Percentiles rank a stretch among this genome's conserved stretches.
These are phyloP conservation scores for Porcisia deanei DNA, from an alignment of 208 protist genomes.

Conservation along the genomic window DNA sequence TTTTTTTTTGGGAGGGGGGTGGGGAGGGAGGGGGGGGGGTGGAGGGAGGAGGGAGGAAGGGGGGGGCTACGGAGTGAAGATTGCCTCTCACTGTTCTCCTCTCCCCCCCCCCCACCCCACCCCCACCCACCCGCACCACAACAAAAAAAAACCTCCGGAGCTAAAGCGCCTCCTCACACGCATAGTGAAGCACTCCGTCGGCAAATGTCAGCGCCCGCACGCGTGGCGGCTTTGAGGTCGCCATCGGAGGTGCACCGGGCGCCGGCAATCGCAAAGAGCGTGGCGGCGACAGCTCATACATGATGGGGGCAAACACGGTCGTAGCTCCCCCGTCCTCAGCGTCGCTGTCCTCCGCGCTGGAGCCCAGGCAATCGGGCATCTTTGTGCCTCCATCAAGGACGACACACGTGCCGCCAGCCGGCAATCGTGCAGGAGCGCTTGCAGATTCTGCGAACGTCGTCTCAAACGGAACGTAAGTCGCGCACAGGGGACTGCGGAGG, in stretches of 20 bases:
- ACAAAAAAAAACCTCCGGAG: background rate
- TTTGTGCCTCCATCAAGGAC: constrained; percentile 2
- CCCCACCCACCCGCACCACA: no score
- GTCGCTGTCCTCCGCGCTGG: background rate
- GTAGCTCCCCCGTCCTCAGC: background rate
- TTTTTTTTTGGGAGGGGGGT: no score
- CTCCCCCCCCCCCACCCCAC: background rate
- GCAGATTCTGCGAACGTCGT: background rate
- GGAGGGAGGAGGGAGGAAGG: background rate
- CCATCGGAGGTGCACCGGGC: background rate
- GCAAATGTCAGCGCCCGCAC: constrained; percentile 10
- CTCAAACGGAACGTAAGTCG: constrained; percentile 8
- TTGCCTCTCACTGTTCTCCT: no score
- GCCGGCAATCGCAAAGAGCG: constrained; percentile 1
- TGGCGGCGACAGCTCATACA: constrained; percentile 13
- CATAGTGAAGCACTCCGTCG: constrained; percentile 9
- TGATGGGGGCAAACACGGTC: constrained; percentile 1
- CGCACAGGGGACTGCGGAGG: constrained; percentile 2
- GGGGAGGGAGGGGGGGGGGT: no score
- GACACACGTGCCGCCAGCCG: background rate
- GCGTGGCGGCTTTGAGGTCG: background rate
- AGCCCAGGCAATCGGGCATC: background rate
- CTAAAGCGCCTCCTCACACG: constrained; percentile 6
- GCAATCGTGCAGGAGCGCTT: background rate
- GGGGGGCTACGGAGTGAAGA: no score